Base-by-base conservation (phyloP, 495 filamentous ascomycete species). In the Trichoderma reesei region DNA sequence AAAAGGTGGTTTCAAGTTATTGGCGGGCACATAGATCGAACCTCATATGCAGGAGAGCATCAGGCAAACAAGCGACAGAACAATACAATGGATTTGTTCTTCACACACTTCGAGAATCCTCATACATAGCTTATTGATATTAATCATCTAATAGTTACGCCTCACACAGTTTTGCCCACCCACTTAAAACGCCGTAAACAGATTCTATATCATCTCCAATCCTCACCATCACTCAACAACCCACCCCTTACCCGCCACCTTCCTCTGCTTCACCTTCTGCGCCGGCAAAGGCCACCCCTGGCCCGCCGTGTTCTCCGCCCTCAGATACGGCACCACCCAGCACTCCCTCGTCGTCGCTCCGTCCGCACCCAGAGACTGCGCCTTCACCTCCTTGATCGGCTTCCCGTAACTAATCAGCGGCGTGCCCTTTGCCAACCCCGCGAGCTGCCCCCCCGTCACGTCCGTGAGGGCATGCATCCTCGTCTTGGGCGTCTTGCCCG, bases 401-500 rank as follows among this genome's bases (percentile, higher is more conserved):
- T 98, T 98, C 0, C 90, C 88, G 66, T 92, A 92, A 44, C 82
- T 82, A 33, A 98, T 72, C 64, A 98, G 78, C 64, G 93, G 91
- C 14, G 94, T 97, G 10, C 90, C 90, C 71, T 90, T 87, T 5
- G 92, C 90, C 59, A 98, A 76, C 10, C 83, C 83, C 13, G 90
- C 83, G n/a, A 99, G 81, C 71, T 92, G 89, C 10, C 80, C 78
- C 7, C 83, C 88, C 26, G 85, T 89, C 5, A 95, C 79, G 36
- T 88, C 81, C 5, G 91, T 92, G 16, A 99, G 79, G 0, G 93
- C 84, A 70, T 90, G 90, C 91, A 98, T 94, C 11, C 95, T 76
- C 34, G 90, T 91, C 79, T 88, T 93, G 9, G 89, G 83, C n/a
- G 73, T 78, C 68, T 84, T 85, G 10, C 72, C 68, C 2, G 73